Evolutionary conservation across 352 stramenopile genomes (phyloP), one percentile per base, ranked within the genome.

Genomic region (Sclerospora graminicola): DNA sequence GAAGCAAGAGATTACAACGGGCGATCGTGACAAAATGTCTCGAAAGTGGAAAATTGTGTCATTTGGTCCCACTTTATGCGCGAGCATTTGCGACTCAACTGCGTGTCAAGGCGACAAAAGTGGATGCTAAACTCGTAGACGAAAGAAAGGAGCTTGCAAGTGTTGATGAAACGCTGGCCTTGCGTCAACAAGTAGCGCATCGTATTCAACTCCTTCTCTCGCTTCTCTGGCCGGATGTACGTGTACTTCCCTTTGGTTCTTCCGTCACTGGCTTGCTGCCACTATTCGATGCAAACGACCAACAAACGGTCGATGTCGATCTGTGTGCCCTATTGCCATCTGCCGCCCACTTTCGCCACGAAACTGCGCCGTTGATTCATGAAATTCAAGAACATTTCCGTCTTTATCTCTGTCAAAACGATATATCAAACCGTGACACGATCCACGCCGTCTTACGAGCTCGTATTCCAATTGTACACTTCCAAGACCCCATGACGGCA

Each of bases 381-480:
- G 75, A 91, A 37, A 59, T 83, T 30, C 72, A 71, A 34, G 80
- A 89, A 33, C 80, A 89, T 57, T 56, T 91, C 29, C 42, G 40
- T 10, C 43, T 89, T 14, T 87, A 88, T 49, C 37, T 82, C 4
- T 10, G 60, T 6, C 53, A 47, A 1, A 43, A 66, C 16, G 24
- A 2, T 8, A 50, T 36, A 11, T 15, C 1, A 45, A 60, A 2
- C n/a, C n/a, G n/a, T n/a, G 33, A 39, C 16, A 29, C 26, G 24
- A 21, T 48, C 18, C 58, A 46, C n/a, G 58, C 58, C 34, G 54
- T 68, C 7, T 63, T 52, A 1, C 8, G 56, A 13, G 79, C 79
- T 10, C 80, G 80, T 11, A 62, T 91, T 13, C 80, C 80, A 9
- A 84, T 90, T 41, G 64, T 85, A 9, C 68, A 80, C 24, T 82